phyloP scores from a whole-genome alignment of 2,329 filamentous ascomycete genomes.

The Aspergillus neotritici region DNA sequence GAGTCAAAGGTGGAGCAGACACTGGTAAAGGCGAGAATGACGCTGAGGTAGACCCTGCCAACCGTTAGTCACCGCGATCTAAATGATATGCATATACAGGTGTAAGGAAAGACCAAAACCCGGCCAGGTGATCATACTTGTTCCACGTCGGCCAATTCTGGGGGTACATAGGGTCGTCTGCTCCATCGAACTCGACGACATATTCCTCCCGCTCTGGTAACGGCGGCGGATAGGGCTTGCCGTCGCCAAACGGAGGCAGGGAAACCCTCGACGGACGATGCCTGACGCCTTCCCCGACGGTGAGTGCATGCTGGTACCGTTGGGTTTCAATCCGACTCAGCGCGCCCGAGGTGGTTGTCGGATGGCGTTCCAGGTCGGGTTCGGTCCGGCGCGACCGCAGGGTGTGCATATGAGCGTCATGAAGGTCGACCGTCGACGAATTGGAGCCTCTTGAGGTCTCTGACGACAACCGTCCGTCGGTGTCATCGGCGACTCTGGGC shows the following conservation, averaged over 20 bases:
- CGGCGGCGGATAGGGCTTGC: constrained; percentile 48
- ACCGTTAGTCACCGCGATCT: constrained; percentile 2
- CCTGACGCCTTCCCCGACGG: constrained; percentile 26
- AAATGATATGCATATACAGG: background rate
- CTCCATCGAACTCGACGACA: constrained; percentile 50
- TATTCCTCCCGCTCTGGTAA: constrained; percentile 50
- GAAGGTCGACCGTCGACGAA: constrained; percentile 24
- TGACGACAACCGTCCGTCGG: constrained; percentile 1
- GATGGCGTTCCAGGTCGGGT: constrained; percentile 25
- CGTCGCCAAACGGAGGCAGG: constrained; percentile 27
- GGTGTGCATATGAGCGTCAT: constrained; percentile 22
- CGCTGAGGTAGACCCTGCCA: constrained; percentile 27
- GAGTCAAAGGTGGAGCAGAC: constrained; percentile 43
- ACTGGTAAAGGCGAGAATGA: constrained; percentile 14
- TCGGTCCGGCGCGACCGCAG: constrained; percentile 29
- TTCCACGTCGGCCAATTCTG: constrained; percentile 48
- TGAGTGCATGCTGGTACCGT: constrained; percentile 35
- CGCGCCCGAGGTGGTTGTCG: constrained; percentile 18
- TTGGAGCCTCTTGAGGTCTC: constrained; percentile 11
- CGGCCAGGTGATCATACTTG: constrained; percentile 40
- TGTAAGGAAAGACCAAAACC: too few relatives aligned
- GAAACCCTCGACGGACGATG: constrained; percentile 20
- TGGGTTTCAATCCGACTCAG: constrained; percentile 29
- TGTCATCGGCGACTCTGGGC: background rate
- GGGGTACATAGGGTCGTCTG: constrained; percentile 47